phyloP scores from a whole-genome alignment of 371 early-diverging fungal genomes.

The Actinomucor elegans region DNA sequence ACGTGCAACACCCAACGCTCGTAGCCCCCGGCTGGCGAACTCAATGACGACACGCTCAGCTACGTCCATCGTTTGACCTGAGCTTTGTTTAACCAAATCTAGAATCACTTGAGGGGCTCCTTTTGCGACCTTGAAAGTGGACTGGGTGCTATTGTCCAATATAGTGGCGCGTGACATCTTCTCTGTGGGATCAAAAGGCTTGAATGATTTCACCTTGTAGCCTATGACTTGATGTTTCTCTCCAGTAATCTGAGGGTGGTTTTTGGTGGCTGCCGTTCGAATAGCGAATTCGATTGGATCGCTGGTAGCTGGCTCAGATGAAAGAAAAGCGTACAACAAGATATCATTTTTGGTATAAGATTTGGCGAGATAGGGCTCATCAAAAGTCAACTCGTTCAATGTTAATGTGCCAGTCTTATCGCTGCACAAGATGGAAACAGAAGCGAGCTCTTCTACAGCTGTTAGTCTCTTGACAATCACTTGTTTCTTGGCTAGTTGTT shows the following conservation, averaged over 20 bases:
- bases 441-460: constrained; percentile 94
- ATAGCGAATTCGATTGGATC: constrained; percentile 93
- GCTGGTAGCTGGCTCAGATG: constrained; percentile 88
- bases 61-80: constrained; percentile 48
- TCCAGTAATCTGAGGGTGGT: constrained; percentile 66
- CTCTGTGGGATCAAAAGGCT: constrained; percentile 90
- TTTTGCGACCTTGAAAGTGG: constrained; percentile 84
- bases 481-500: constrained; percentile 88
- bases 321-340: constrained; percentile 81
- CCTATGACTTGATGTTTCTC: constrained; percentile 73
- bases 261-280: constrained; percentile 76
- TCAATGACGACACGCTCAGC: constrained; percentile 77
- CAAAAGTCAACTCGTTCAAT: constrained; percentile 87
- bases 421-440: constrained; percentile 91
- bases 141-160: constrained; percentile 60
- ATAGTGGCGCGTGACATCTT: constrained; percentile 92
- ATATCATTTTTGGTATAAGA: constrained; percentile 78
- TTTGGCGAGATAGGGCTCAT: constrained; percentile 79
- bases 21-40: constrained; percentile 80
- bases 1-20: constrained; percentile 86
- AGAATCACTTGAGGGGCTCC: constrained; percentile 95
- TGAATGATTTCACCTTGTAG: constrained; percentile 81
- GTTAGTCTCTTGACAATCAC: constrained; percentile 95
- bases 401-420: constrained; percentile 98
- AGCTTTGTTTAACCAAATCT: constrained; percentile 63